Evolutionary conservation across 2,329 filamentous ascomycete species (phyloP).

Genomic region (Monilinia laxa): DNA sequence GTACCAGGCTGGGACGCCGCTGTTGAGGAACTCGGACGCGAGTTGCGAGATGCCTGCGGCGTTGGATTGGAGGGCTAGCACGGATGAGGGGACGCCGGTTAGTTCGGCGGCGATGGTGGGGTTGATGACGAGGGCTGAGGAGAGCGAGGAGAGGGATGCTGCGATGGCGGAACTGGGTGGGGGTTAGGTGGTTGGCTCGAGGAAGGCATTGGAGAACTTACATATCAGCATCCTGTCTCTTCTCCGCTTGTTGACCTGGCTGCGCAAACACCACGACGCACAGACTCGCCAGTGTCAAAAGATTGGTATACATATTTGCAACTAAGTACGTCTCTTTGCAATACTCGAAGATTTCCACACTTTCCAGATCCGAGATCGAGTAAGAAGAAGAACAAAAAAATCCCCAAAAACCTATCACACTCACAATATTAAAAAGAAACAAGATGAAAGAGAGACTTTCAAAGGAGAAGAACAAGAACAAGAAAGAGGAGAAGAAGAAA

Average conservation of each 20-base stretch:
- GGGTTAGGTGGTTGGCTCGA: not conserved
- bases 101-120: slow-evolving; percentile 17
- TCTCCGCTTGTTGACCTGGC: not conserved
- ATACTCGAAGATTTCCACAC: not conserved
- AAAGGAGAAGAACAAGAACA: no score
- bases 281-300: slow-evolving; percentile 17
- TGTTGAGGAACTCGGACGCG: slow-evolving; percentile 4
- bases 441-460: no score
- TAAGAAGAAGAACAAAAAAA: no score
- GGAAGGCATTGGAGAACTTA: not conserved
- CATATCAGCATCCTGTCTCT: not conserved
- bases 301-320: slow-evolving; percentile 15
- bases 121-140: not conserved
- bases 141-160: slow-evolving; percentile 1
- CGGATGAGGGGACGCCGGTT: slow-evolving; percentile 12
- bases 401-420: no score
- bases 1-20: slow-evolving; percentile 8
- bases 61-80: slow-evolving; percentile 14
- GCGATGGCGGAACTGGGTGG: slow-evolving; percentile 5
- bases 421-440: no score
- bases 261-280: slow-evolving; percentile 16
- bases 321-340: not conserved
- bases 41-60: slow-evolving; percentile 9
- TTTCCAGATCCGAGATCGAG: no score
- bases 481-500: not conserved